These are phyloP conservation scores for Blastomyces emzantsi DNA, from an alignment of 2,329 filamentous ascomycete species.

Conservation along the genomic window DNA sequence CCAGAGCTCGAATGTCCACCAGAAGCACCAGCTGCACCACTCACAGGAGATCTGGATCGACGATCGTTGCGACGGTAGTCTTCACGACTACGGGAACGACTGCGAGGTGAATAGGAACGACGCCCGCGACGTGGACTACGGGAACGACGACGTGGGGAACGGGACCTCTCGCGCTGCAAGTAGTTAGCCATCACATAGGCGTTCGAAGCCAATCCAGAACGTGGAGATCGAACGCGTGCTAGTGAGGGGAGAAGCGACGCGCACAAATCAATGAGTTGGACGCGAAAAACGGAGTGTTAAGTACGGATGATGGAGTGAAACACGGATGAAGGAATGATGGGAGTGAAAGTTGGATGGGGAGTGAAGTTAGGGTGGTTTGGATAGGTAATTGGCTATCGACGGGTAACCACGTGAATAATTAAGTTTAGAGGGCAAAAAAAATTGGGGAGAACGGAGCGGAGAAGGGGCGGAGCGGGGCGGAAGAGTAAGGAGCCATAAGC, in stretches of 20 bases:
- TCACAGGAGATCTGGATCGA: conserved; percentile 82
- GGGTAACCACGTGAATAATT: neutral
- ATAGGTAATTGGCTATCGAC: neutral
- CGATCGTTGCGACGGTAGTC: conserved; percentile 66
- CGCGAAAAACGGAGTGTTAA: neutral
- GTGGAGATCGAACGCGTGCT: neutral
- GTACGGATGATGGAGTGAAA: neutral
- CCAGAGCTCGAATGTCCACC: conserved; percentile 60
- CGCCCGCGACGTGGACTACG: conserved; percentile 70
- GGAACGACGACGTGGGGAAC: conserved; percentile 59
- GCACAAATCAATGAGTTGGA: neutral
- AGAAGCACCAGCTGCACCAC: conserved; percentile 56
- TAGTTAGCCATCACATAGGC: conserved; percentile 30
- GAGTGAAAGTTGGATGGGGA: neutral
- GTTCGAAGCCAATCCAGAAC: conserved; percentile 20
- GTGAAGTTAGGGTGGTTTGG: neutral
- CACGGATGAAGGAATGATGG: neutral
- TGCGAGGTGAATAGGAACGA: conserved; percentile 70
- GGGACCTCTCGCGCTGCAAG: conserved; percentile 66
- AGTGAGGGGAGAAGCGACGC: neutral
- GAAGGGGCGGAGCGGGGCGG: neutral
- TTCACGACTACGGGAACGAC: conserved; percentile 69
- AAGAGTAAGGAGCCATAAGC: neutral
- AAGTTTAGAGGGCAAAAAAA: neutral
- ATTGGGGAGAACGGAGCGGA: neutral